phyloP scores from a whole-genome alignment of 805 yeast species.

The Pichia kluyveri region DNA sequence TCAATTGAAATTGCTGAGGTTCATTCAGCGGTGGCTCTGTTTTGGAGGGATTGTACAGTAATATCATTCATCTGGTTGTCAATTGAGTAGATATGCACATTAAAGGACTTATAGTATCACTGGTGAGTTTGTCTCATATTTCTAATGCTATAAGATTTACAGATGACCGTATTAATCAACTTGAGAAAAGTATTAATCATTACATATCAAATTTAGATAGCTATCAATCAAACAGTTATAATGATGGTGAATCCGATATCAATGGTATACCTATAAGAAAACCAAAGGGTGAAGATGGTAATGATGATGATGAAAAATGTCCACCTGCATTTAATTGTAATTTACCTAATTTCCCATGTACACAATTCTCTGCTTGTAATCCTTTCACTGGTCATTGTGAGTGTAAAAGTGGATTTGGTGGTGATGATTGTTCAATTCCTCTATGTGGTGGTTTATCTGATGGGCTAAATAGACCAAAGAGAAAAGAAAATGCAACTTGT shows the following conservation, averaged over 20 bases:
- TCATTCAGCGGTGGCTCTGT: not conserved
- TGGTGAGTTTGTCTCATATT: not conserved
- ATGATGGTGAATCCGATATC: not conserved
- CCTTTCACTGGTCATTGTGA: conserved; percentile 85
- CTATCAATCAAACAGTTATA: no score
- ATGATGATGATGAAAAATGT: conserved; percentile 37
- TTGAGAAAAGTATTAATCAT: not conserved
- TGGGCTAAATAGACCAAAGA: conserved; percentile 55
- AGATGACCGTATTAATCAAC: not conserved
- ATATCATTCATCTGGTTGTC: no score
- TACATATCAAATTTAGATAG: not conserved
- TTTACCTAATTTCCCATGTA: conserved; percentile 81
- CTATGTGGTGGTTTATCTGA: conserved; percentile 73
- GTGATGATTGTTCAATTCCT: conserved; percentile 84
- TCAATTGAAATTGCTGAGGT: no score
- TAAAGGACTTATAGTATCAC: not conserved
- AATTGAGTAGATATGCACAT: not conserved
- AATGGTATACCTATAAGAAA: not conserved
- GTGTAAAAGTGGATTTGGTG: conserved; percentile 89
- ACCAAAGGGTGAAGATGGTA: not conserved
- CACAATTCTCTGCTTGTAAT: conserved; percentile 86
- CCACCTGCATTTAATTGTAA: conserved; percentile 96
- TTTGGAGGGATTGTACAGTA: no score
- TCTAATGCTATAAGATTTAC: not conserved
- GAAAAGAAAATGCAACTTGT: conserved; percentile 49